Evolutionary conservation across 768 basidiomycete genomes (phyloP).

Genomic region (Crucibulum laeve): DNA sequence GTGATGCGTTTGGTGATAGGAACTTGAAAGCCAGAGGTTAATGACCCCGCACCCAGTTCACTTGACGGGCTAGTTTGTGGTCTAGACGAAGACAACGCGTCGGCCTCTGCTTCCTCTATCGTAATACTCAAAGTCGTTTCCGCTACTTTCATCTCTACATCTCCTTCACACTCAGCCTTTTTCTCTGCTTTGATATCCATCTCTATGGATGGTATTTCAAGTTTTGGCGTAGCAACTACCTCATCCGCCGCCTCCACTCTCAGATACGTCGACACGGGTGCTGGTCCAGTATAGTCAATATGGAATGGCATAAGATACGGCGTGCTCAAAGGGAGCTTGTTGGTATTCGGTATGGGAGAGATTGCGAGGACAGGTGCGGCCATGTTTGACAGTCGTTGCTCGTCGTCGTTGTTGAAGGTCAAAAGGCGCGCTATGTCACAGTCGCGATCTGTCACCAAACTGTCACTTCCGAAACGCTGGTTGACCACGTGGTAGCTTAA

Average conservation of each 20-base stretch:
- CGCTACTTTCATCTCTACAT: background rate
- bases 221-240: background rate
- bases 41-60: background rate
- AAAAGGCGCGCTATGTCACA: background rate
- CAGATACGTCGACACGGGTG: conserved; percentile 74
- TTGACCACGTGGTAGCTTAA: too few species aligned
- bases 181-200: too few species aligned
- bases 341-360: background rate
- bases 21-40: conserved; percentile 3
- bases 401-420: background rate
- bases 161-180: too few species aligned
- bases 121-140: background rate
- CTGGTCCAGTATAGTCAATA: conserved; percentile 64
- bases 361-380: background rate
- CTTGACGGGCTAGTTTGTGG: background rate
- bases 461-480: too few species aligned
- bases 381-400: background rate
- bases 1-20: conserved; percentile 16
- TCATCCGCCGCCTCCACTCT: conserved; percentile 18
- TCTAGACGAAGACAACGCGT: background rate
- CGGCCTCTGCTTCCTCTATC: background rate
- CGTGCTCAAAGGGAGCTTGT: conserved; percentile 31
- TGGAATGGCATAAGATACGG: conserved; percentile 85
- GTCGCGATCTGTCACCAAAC: background rate
- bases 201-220: background rate